These are phyloP conservation scores for Mariannaea sp. DNA, from an alignment of 2,329 filamentous ascomycete species.

Conservation along the genomic window DNA sequence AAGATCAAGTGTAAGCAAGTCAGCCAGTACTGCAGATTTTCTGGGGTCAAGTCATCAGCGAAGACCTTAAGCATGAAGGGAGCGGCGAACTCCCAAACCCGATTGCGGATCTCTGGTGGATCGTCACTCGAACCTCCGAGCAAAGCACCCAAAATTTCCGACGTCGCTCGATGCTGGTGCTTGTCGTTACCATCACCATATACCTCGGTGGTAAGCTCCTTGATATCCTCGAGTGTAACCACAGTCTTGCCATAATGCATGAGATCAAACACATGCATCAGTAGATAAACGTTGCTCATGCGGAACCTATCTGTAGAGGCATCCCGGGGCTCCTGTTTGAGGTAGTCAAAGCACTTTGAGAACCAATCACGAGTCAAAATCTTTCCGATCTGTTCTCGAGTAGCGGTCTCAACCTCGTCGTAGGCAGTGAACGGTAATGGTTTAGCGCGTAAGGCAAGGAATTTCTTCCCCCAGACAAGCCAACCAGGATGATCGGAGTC, in stretches of 20 bases:
- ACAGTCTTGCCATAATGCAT: conserved; percentile 79
- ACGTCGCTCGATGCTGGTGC: conserved; percentile 93
- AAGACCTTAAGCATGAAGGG: conserved; percentile 87
- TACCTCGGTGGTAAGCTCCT: conserved; percentile 75
- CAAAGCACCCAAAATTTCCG: conserved; percentile 89
- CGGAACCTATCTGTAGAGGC: conserved; percentile 81
- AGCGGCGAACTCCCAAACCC: conserved; percentile 87
- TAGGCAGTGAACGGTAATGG: conserved; percentile 71
- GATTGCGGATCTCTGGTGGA: conserved; percentile 71
- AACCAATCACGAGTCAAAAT: conserved; percentile 86
- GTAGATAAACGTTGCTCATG: conserved; percentile 82
- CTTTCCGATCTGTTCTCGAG: conserved; percentile 78
- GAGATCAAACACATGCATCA: conserved; percentile 89
- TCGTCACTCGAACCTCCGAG: conserved; percentile 82
- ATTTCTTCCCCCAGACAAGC: conserved; percentile 91
- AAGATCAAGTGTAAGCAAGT: conserved; percentile 89
- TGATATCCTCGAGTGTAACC: conserved; percentile 85
- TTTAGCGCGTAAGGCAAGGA: conserved; percentile 78
- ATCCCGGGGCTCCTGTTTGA: conserved; percentile 96
- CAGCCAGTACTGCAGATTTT: conserved; percentile 94
- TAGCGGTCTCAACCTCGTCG: conserved; percentile 76
- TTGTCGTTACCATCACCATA: conserved; percentile 96
- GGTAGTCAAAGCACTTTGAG: conserved; percentile 82
- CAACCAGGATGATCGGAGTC: conserved; percentile 93
- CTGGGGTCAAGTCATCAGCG: conserved; percentile 88